phyloP scores from a whole-genome alignment of 495 filamentous ascomycete species.

The Penicillium egyptiacum region DNA sequence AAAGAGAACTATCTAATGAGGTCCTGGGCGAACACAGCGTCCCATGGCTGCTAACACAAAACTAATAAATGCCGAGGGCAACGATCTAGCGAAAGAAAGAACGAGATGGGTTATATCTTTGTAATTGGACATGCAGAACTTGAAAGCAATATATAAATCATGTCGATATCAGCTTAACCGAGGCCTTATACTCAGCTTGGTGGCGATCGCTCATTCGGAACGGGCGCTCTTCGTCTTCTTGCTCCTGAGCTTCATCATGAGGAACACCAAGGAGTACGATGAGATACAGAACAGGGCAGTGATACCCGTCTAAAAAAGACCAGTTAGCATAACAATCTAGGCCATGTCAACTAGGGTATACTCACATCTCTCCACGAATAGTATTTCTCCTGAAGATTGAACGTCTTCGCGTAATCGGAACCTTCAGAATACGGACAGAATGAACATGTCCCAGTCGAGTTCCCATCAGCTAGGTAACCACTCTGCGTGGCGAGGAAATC shows the following conservation, averaged over 20 bases:
- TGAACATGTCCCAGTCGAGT: constrained; percentile 53
- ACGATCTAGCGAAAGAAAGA: background rate
- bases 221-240: constrained; percentile 46
- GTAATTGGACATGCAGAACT: background rate
- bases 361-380: constrained; percentile 48
- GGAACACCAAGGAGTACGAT: constrained; percentile 39
- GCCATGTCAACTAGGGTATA: background rate
- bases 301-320: constrained; percentile 34
- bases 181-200: background rate
- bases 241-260: constrained; percentile 48
- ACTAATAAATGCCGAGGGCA: background rate
- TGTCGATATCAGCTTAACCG: background rate
- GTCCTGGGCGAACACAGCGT: background rate
- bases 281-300: constrained; percentile 45
- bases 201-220: constrained; percentile 19
- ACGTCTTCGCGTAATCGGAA: constrained; percentile 42
- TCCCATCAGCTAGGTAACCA: constrained; percentile 59
- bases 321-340: constrained; percentile 12
- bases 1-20: background rate
- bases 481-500: constrained; percentile 50
- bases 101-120: background rate
- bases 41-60: background rate
- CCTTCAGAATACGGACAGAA: constrained; percentile 58
- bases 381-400: constrained; percentile 41
- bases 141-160: background rate